Base-by-base conservation (phyloP, 106 monocot genomes). In the Platanthera guangdongensis region DNA sequence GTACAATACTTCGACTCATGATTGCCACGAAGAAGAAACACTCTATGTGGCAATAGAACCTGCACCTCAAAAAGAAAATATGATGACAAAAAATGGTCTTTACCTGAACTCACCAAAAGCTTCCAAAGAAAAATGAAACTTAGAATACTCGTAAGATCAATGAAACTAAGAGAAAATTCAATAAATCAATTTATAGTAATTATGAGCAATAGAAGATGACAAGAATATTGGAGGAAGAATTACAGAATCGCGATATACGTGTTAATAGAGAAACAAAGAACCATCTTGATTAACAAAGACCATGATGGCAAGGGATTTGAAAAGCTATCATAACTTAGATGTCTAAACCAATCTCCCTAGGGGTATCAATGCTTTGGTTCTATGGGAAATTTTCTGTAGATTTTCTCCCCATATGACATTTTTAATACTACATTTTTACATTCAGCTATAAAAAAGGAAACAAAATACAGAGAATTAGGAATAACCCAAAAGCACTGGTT, bases 1-100 rank as follows among this genome's bases (percentile, higher is more conserved):
- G 94, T 97, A 78, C 97, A 97, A 70, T 97, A 97, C 65, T 97
- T 97, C 25, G 97, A 89, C 73, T 97, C 97, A 79, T 97, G 97
- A 74, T 97, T 97, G 51, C 97, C 97, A 68, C 97, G 97, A 74
- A 97, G 87, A 79, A 97, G 97, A 81, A 91, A 94, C 16, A 97
- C 97, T 76, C 84, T 82, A 68, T 89, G 75, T 57, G 97, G 97
- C 50, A 97, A 60, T 70, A 79, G 83, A 4, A 97, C 83, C 95
- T 96, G 79, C 8, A 76, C 71, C 4, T 67, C 75, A 85, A n/a
- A 50, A 79, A 51, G 46, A 68, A 76, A 68, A 3, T 57, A 49
- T 7, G 14, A 49, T 11, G 48, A 71, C 13, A 71, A 71, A 13
- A 71, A 71, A 18, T 71, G 18, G 15, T 71, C 15, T 71, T 51